Percentiles rank a stretch among this genome's conserved stretches.
Conservation (phyloP, 352 stramenopile genomes). For the Lagenidium giganteum region DNA sequence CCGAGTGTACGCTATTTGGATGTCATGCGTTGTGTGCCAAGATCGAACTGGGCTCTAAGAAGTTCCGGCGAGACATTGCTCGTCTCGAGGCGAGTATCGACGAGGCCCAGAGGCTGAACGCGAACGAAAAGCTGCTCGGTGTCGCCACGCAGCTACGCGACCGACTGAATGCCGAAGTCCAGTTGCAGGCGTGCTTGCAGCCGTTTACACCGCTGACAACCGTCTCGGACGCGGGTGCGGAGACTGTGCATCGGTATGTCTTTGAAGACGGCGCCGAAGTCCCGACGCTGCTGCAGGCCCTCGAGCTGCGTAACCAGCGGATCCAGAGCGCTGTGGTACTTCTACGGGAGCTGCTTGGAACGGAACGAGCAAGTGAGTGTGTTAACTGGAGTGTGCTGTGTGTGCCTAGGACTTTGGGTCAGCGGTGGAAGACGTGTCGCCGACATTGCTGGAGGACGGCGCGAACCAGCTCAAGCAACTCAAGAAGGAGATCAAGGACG, state of each 20-base stretch:
- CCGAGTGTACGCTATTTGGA: conserved; percentile 78
- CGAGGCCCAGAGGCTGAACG: conserved; percentile 38
- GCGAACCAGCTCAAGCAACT: conserved; percentile 59
- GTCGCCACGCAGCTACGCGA: conserved; percentile 38
- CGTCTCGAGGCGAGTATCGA: conserved; percentile 57
- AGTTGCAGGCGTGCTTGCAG: conserved; percentile 51
- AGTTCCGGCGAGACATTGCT: conserved; percentile 46
- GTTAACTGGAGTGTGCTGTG: not conserved
- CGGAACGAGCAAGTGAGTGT: not conserved
- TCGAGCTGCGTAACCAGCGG: conserved; percentile 53
- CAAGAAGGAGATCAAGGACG: conserved; percentile 79
- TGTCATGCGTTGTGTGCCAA: conserved; percentile 58
- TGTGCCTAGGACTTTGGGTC: conserved; percentile 28
- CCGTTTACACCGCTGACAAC: conserved; percentile 26
- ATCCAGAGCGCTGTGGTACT: conserved; percentile 45
- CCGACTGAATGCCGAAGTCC: conserved; percentile 61
- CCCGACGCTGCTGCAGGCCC: conserved; percentile 55
- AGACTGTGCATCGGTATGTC: conserved; percentile 25
- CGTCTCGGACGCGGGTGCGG: conserved; percentile 19
- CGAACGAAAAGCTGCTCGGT: conserved; percentile 53
- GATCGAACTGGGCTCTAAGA: conserved; percentile 50
- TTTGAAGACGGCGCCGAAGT: conserved; percentile 46
- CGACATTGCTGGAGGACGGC: conserved; percentile 52
- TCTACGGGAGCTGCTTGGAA: not conserved
- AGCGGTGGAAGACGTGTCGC: conserved; percentile 43